A percentile compares a stretch with the other conserved stretches of the same genome.
Evolutionary conservation across 192 early-diverging fungal genomes (phyloP).

Genomic region (Podila epicladia): DNA sequence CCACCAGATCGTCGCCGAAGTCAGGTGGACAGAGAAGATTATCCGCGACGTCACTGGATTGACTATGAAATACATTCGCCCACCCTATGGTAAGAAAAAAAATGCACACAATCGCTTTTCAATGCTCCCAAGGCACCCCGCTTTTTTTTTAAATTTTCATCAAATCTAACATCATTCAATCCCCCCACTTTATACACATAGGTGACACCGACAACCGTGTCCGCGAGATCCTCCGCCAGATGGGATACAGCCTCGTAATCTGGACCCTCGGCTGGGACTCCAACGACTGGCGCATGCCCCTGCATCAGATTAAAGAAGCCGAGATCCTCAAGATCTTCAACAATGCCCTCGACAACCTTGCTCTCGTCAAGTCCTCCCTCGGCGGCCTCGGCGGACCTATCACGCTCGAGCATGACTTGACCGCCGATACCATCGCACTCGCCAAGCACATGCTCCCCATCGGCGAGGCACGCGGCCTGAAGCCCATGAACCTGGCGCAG

Average conservation of each 20-base stretch:
- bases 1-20: conserved; percentile 68
- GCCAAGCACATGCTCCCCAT: conserved; percentile 50
- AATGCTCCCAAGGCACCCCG: too few species aligned
- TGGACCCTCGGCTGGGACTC: conserved; percentile 62
- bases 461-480: conserved; percentile 13
- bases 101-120: not conserved
- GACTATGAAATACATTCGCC: conserved; percentile 62
- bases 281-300: conserved; percentile 62
- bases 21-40: conserved; percentile 61
- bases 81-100: conserved; percentile 60
- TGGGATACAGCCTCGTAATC: conserved; percentile 61
- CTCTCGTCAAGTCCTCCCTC: conserved; percentile 19
- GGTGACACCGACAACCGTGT: conserved; percentile 72
- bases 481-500: conserved; percentile 36
- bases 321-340: conserved; percentile 23
- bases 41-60: conserved; percentile 65
- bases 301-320: conserved; percentile 11
- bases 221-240: conserved; percentile 60
- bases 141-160: too few species aligned
- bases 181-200: not conserved
- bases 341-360: conserved; percentile 40
- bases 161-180: too few species aligned
- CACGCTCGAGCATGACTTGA: conserved; percentile 62
- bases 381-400: conserved; percentile 48
- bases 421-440: conserved; percentile 44